Conservation (phyloP, 306 rosid genomes). For the Rosa rugosa region DNA sequence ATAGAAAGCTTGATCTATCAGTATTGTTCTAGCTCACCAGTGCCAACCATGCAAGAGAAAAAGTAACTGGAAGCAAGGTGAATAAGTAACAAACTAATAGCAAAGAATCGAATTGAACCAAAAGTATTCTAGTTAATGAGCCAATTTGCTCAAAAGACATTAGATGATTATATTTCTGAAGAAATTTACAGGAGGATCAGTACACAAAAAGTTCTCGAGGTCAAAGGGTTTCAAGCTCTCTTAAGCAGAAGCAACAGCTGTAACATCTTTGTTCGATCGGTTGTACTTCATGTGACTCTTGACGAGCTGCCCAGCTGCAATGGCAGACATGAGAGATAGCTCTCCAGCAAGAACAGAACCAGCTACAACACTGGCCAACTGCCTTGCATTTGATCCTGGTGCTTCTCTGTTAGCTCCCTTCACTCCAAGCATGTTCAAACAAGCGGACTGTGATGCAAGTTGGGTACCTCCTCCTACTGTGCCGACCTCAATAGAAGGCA, state of each 20-base stretch:
- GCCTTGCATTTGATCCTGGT: conserved; percentile 68
- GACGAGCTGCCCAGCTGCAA: conserved; percentile 88
- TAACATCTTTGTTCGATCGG: conserved; percentile 60
- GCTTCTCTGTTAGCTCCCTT: conserved; percentile 77
- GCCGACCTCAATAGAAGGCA: conserved; percentile 92
- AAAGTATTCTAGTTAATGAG: too few relatives aligned
- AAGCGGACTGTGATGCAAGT: conserved; percentile 82
- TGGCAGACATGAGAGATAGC: conserved; percentile 85
- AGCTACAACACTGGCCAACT: conserved; percentile 62
- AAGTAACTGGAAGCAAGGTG: too few relatives aligned
- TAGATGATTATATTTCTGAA: background rate
- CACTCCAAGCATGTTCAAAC: conserved; percentile 74
- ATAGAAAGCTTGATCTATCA: too few relatives aligned
- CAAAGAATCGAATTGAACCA: too few relatives aligned
- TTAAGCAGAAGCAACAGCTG: conserved; percentile 34
- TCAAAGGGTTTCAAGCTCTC: background rate
- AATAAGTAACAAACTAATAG: too few relatives aligned
- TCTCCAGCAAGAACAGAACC: conserved; percentile 89
- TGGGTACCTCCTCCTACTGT: conserved; percentile 95
- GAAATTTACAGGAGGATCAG: background rate
- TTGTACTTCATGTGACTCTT: conserved; percentile 88
- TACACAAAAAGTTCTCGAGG: background rate
- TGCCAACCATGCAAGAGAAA: too few relatives aligned
- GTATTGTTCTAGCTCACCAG: too few relatives aligned
- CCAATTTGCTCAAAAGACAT: background rate